Conservation (phyloP, 1,284 basidiomycete species). For the Cryptococcus depauperatus region DNA sequence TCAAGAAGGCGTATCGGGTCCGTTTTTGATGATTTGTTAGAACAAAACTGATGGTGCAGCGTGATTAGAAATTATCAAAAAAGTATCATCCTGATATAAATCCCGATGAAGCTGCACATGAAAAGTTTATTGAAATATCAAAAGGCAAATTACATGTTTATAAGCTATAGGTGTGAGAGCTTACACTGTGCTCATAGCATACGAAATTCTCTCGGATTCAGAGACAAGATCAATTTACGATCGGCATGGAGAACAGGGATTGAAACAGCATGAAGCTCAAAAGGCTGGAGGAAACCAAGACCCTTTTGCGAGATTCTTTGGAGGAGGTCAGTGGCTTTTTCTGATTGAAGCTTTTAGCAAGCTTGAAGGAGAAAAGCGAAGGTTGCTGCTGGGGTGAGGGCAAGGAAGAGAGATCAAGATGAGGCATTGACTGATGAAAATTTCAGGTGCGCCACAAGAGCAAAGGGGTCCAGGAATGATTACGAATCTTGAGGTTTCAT, state of each 20-base stretch:
- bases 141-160: constrained; percentile 51
- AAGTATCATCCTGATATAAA: constrained; percentile 93
- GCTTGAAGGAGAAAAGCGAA: too few species aligned
- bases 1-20: constrained; percentile 73
- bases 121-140: constrained; percentile 79
- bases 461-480: constrained; percentile 73
- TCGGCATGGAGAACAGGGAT: constrained; percentile 80
- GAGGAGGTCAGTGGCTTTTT: constrained; percentile 57
- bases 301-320: constrained; percentile 86
- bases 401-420: neutral
- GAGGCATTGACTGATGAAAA: neutral
- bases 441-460: constrained; percentile 54
- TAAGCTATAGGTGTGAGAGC: neutral
- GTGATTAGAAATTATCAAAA: constrained; percentile 62
- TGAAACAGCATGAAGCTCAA: constrained; percentile 67
- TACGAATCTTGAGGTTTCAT: constrained; percentile 76
- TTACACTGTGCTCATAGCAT: constrained; percentile 53
- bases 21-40: neutral
- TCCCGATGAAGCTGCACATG: constrained; percentile 68
- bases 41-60: neutral
- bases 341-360: too few species aligned
- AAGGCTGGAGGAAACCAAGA: constrained; percentile 61
- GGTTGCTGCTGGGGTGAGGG: neutral
- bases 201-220: constrained; percentile 78
- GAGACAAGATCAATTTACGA: constrained; percentile 88